A percentile compares a stretch with the other conserved stretches of the same genome.
Evolutionary conservation across 2,329 filamentous ascomycete genomes (phyloP).

Genomic region (Coniochaeta sp.): DNA sequence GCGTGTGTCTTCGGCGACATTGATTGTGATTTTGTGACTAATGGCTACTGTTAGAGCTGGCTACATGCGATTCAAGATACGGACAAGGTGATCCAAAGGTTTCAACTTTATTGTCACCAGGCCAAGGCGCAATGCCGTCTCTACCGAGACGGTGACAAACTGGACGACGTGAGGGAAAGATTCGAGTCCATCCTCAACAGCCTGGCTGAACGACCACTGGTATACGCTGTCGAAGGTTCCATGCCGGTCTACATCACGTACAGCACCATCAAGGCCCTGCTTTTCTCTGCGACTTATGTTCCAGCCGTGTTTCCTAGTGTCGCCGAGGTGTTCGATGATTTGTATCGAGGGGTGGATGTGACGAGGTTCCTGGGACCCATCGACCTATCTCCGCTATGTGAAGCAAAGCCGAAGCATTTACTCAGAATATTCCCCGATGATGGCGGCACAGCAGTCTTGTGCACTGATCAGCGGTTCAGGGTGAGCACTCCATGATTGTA

Average conservation of each 20-base stretch:
- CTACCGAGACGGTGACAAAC: constrained; percentile 25
- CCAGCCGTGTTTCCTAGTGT: constrained; percentile 17
- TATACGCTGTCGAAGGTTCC: constrained; percentile 17
- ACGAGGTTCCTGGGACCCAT: constrained; percentile 1
- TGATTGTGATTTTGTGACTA: background rate
- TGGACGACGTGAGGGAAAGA: constrained; percentile 20
- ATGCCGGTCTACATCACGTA: constrained; percentile 29
- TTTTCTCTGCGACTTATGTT: constrained; percentile 26
- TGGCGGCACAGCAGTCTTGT: constrained; percentile 19
- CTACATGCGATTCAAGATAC: constrained; percentile 32
- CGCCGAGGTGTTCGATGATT: background rate
- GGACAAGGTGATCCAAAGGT: constrained; percentile 35
- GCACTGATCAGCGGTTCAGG: constrained; percentile 21
- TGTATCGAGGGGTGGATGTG: constrained; percentile 5
- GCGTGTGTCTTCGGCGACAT: background rate
- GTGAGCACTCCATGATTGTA: constrained; percentile 15
- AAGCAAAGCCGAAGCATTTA: background rate
- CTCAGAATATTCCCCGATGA: background rate
- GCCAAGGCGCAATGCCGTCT: constrained; percentile 31
- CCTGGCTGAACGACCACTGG: constrained; percentile 25
- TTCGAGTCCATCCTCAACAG: constrained; percentile 22
- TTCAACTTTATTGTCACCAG: constrained; percentile 39
- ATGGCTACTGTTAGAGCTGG: constrained; percentile 15
- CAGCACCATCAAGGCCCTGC: constrained; percentile 25
- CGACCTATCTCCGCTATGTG: constrained; percentile 9